Evolutionary conservation across 345 rosid species (phyloP).

Genomic region (Ceriops tagal): DNA sequence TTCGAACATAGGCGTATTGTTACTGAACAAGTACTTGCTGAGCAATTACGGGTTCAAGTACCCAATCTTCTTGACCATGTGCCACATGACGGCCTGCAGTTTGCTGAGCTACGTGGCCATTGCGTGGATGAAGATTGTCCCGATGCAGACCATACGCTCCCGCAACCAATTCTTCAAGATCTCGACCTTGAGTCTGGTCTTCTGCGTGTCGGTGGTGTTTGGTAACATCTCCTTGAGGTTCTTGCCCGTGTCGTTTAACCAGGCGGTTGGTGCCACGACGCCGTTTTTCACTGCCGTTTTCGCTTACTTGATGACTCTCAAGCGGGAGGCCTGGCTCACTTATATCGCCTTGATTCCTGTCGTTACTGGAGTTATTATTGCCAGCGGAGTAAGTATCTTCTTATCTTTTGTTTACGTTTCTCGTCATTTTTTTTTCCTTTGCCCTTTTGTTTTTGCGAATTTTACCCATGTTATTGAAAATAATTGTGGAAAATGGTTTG

Average conservation of each 20-base stretch:
- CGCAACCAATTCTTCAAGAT: slow-evolving; percentile 86
- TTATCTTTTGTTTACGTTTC: background rate
- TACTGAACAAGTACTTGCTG: slow-evolving; percentile 86
- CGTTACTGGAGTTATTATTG: slow-evolving; percentile 90
- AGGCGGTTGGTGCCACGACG: slow-evolving; percentile 97
- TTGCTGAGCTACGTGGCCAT: slow-evolving; percentile 86
- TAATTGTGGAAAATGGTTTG: background rate
- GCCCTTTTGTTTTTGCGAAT: background rate
- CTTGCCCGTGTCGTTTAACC: slow-evolving; percentile 86
- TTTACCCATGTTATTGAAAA: background rate
- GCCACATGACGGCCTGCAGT: slow-evolving; percentile 99
- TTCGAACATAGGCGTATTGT: slow-evolving; percentile 88
- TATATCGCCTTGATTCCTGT: slow-evolving; percentile 86
- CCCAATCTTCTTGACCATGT: slow-evolving; percentile 98
- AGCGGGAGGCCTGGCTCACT: slow-evolving; percentile 96
- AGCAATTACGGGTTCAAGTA: slow-evolving; percentile 97
- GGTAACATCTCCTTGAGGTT: slow-evolving; percentile 83
- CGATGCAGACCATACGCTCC: slow-evolving; percentile 96
- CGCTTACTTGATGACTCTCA: slow-evolving; percentile 81
- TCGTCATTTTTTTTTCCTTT: background rate
- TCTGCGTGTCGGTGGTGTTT: slow-evolving; percentile 93
- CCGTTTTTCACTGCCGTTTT: slow-evolving; percentile 97
- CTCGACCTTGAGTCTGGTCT: slow-evolving; percentile 76
- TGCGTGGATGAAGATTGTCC: slow-evolving; percentile 97
- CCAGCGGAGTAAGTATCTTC: slow-evolving; percentile 73